These are phyloP conservation scores for Aspergillus fumigatus DNA, from an alignment of 2,329 filamentous ascomycete genomes.

Conservation along the genomic window DNA sequence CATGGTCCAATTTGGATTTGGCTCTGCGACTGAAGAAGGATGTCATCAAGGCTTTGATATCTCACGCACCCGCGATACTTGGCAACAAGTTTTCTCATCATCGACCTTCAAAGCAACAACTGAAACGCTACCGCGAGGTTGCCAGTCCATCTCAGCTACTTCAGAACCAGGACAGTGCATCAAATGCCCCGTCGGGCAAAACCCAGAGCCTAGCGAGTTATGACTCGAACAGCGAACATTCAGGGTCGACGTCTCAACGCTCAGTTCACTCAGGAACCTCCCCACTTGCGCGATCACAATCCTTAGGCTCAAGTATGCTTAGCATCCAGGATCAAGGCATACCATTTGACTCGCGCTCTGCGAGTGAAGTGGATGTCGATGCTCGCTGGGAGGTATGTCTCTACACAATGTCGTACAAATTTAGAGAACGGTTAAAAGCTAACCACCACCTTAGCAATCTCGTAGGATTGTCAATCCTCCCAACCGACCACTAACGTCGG, in stretches of 20 bases:
- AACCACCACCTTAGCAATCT: conserved; percentile 23
- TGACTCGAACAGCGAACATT: conserved; percentile 37
- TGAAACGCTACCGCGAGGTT: conserved; percentile 73
- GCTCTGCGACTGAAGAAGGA: conserved; percentile 91
- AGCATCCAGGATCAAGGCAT: conserved; percentile 20
- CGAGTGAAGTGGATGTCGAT: conserved; percentile 34
- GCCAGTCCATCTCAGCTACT: conserved; percentile 71
- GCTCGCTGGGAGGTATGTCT: conserved; percentile 35
- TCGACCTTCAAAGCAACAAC: conserved; percentile 73
- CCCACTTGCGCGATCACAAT: conserved; percentile 33
- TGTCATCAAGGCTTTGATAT: conserved; percentile 88
- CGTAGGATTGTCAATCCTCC: conserved; percentile 30
- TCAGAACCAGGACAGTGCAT: conserved; percentile 35
- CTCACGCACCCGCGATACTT: conserved; percentile 91
- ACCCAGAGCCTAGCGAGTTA: conserved; percentile 31
- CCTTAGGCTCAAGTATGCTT: conserved; percentile 29
- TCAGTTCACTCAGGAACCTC: conserved; percentile 35
- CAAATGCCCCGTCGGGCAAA: conserved; percentile 25
- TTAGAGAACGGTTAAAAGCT: conserved; percentile 6
- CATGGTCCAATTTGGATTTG: conserved; percentile 95
- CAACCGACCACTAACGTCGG: conserved; percentile 28
- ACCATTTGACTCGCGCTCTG: conserved; percentile 30
- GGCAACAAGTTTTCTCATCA: conserved; percentile 95
- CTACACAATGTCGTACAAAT: neutral
- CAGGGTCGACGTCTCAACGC: conserved; percentile 32